Base-by-base conservation (phyloP, 305 asterid genomes). In the Petunia hybrid region DNA sequence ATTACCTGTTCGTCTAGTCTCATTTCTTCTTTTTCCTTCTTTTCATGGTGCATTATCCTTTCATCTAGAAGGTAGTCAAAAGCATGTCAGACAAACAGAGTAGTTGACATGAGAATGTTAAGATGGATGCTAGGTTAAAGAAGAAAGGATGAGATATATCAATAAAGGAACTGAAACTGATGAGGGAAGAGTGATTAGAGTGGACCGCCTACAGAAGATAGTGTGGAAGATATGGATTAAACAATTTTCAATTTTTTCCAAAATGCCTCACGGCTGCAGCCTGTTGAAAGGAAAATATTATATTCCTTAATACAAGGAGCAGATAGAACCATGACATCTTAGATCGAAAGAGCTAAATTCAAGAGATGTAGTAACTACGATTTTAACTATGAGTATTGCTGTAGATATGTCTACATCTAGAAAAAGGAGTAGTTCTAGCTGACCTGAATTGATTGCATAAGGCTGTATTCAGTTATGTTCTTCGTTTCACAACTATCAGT, bases 391-490 rank as follows among this genome's bases (percentile, higher is more conserved):
- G 71, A 64, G 70, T 5, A 36, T 10, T 62, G n/a, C 40, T 31
- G n/a, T 31, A 4, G 5, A 62, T 62, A 62, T 45, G 7, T 61
- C 9, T 66, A 65, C 48, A 39, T 65, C 48, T 65, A 39, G 35
- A 65, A 5, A 38, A 39, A 40, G 4, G 12, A 10, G 9, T 64
- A 38, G 45, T 38, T 64, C 8, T 12, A 38, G 46, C 46, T 64
- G 70, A 64, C 5, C 16, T 64, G 45, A 64, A 38, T 2, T 64
- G 70, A 38, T 64, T 64, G 70, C 46, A 38, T 64, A 64, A 64
- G 70, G 70, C 64, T 59, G 64, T 1, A 10, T 16, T 16, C 64
- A 6, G 4, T 6, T 59, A 10, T 38, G 9, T 36, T 10, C 3
- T 64, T 64, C 22, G 36, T 64, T 36, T 64, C 8, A 38, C 22